These are phyloP conservation scores for Magnusiomyces suaveolens DNA, from an alignment of 1,139 yeast species.

Conservation along the genomic window DNA sequence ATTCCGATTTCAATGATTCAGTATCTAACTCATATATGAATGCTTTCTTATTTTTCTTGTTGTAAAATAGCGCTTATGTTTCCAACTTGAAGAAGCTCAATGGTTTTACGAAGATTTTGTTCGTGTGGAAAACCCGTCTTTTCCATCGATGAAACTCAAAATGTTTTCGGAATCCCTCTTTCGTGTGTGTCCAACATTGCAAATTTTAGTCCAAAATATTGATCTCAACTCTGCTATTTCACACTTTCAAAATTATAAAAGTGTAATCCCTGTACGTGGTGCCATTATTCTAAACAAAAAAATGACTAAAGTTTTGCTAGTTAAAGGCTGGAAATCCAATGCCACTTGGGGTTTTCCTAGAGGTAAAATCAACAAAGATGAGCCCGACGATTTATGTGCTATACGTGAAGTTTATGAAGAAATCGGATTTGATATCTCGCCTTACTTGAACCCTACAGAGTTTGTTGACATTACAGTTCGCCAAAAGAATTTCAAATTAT, in stretches of 20 bases:
- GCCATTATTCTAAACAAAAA: constrained; percentile 75
- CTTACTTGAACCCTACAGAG: constrained; percentile 56
- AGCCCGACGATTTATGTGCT: constrained; percentile 84
- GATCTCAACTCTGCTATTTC: constrained; percentile 23
- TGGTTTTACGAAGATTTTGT: constrained; percentile 93
- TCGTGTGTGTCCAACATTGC: constrained; percentile 67
- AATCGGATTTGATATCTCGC: constrained; percentile 80
- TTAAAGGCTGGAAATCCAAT: constrained; percentile 75
- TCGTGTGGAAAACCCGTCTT: constrained; percentile 58
- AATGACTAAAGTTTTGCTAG: constrained; percentile 63
- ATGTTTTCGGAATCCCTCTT: constrained; percentile 65
- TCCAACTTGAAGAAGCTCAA: constrained; percentile 96
- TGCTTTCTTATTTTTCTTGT: not conserved
- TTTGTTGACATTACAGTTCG: constrained; percentile 71
- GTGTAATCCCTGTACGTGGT: constrained; percentile 91
- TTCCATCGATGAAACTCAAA: constrained; percentile 75
- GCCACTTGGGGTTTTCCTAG: constrained; percentile 91
- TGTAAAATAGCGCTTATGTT: constrained; percentile 54
- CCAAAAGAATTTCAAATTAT: constrained; percentile 83
- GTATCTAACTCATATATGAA: not conserved
- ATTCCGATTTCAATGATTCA: not conserved
- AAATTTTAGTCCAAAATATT: constrained; percentile 18
- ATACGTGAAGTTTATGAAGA: constrained; percentile 92
- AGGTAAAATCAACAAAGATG: constrained; percentile 93
- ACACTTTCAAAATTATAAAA: constrained; percentile 71